These are phyloP conservation scores for Trichosporon asahii DNA, from an alignment of 1,284 basidiomycete genomes.

Conservation along the genomic window DNA sequence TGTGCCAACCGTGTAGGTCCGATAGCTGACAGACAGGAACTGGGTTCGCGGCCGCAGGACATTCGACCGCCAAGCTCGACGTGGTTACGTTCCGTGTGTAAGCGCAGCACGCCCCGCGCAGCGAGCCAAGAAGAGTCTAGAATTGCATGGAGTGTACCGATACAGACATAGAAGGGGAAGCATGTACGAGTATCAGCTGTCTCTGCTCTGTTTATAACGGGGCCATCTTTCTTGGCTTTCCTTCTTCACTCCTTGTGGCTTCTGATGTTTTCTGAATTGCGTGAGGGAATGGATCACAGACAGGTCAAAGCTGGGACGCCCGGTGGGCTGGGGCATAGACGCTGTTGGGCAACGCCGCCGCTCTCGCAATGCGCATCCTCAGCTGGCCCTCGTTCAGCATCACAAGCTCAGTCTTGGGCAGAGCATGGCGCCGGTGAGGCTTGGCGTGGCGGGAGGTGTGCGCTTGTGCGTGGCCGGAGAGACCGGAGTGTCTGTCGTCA, in stretches of 20 bases:
- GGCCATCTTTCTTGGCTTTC: neutral
- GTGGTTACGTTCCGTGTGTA: constrained; percentile 46
- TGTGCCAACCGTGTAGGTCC: too few relatives aligned
- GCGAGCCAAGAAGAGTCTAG: too few relatives aligned
- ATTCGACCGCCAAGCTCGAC: constrained; percentile 63
- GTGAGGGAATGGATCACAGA: too few relatives aligned
- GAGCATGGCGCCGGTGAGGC: neutral
- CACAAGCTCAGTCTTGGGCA: neutral
- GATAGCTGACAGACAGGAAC: constrained; percentile 61
- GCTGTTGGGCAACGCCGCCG: neutral
- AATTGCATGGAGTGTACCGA: neutral
- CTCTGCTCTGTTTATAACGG: neutral
- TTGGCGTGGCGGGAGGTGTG: neutral
- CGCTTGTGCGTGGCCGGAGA: neutral
- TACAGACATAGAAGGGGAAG: neutral
- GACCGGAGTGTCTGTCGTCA: neutral
- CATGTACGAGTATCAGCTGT: neutral
- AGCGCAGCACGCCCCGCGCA: neutral
- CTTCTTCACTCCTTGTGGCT: neutral
- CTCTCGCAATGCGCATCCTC: neutral
- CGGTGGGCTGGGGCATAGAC: neutral
- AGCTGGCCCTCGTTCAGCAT: neutral
- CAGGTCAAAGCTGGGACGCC: neutral
- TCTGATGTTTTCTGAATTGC: too few relatives aligned
- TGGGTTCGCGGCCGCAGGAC: constrained; percentile 82